Percentiles rank a stretch among this genome's conserved stretches.
Evolutionary conservation across 345 rosid species (phyloP).

Genomic region (Arabis hirsuta): DNA sequence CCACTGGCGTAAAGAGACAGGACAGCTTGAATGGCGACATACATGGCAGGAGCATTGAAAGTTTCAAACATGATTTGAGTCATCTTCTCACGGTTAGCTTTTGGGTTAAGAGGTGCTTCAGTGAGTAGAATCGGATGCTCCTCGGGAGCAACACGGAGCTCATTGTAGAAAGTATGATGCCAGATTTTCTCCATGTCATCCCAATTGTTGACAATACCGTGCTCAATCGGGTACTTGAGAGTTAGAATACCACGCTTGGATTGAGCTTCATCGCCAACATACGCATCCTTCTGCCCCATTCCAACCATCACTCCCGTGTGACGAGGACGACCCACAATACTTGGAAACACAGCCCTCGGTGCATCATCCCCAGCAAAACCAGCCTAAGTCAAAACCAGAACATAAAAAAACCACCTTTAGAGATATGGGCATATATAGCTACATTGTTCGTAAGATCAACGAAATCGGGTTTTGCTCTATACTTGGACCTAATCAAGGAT

Average conservation of each 20-base stretch:
- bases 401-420: slow-evolving; percentile 12
- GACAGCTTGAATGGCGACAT: slow-evolving; percentile 89
- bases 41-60: slow-evolving; percentile 85
- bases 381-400: slow-evolving; percentile 72
- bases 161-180: slow-evolving; percentile 92
- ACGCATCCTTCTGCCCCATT: slow-evolving; percentile 85
- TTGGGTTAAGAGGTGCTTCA: slow-evolving; percentile 90
- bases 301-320: slow-evolving; percentile 90
- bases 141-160: slow-evolving; percentile 93
- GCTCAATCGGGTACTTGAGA: slow-evolving; percentile 80
- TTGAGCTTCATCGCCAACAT: slow-evolving; percentile 87
- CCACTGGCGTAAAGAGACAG: slow-evolving; percentile 93
- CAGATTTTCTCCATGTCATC: slow-evolving; percentile 95
- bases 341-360: slow-evolving; percentile 88
- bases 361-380: slow-evolving; percentile 98
- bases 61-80: slow-evolving; percentile 94
- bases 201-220: slow-evolving; percentile 93
- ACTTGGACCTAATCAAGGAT: too few species aligned
- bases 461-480: neutral
- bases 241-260: slow-evolving; percentile 76
- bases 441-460: slow-evolving; percentile 8
- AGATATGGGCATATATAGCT: neutral
- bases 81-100: slow-evolving; percentile 97
- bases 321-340: slow-evolving; percentile 87
- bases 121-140: slow-evolving; percentile 80